Evolutionary conservation across 2,329 filamentous ascomycete species (phyloP).

Genomic region (Epichloe bromicola): DNA sequence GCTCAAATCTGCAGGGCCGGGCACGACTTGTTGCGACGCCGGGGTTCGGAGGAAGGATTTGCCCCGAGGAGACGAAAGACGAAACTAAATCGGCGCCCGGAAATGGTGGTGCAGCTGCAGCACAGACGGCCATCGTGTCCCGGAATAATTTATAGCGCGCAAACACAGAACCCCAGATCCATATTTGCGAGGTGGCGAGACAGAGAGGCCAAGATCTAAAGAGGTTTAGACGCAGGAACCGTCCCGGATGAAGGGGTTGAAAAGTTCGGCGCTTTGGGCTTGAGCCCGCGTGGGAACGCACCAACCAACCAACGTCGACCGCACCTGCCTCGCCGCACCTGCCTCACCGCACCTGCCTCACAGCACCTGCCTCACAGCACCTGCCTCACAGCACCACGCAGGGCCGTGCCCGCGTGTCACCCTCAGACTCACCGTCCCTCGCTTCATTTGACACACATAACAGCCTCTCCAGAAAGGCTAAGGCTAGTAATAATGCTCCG

Average conservation of each 20-base stretch:
- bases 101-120: neutral
- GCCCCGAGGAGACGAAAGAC: neutral
- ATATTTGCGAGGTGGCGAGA: neutral
- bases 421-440: neutral
- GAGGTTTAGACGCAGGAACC: neutral
- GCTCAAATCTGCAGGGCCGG: too few species aligned
- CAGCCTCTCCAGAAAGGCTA: neutral
- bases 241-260: neutral
- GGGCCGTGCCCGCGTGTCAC: neutral
- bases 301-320: neutral
- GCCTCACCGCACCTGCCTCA: neutral
- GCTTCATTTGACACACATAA: neutral
- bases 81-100: neutral
- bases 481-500: neutral
- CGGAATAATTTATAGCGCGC: neutral
- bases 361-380: neutral
- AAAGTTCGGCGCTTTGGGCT: neutral
- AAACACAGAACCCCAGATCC: neutral
- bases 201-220: neutral
- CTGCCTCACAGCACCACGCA: neutral
- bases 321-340: neutral
- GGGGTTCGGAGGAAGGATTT: too few species aligned
- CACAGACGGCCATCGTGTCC: neutral
- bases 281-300: neutral
- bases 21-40: too few species aligned